Evolutionary conservation across 148 eudicot species (phyloP).

Genomic region (Spergularia bocconei): DNA sequence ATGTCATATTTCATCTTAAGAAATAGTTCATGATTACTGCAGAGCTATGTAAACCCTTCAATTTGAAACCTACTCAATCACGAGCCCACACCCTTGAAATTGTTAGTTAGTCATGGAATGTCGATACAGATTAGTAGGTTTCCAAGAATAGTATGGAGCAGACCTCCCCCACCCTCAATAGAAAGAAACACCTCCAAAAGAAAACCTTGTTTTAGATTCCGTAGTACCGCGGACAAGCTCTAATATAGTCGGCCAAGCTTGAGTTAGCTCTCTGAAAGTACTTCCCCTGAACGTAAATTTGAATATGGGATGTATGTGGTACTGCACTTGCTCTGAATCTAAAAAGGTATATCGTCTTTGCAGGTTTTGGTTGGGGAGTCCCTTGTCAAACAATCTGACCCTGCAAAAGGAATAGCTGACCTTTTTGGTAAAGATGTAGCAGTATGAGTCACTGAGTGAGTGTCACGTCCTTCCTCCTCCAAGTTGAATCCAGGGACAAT

Average conservation of each 20-base stretch:
- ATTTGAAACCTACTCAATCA: neutral
- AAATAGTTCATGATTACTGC: neutral
- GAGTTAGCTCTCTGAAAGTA: neutral
- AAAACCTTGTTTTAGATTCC: neutral
- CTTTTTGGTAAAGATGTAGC: conserved; percentile 83
- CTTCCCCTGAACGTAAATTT: neutral
- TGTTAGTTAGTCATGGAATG: no score
- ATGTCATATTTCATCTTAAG: neutral
- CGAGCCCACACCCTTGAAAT: neutral
- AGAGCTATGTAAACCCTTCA: neutral
- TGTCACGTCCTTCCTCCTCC: neutral
- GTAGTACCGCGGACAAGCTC: neutral
- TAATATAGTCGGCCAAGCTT: neutral
- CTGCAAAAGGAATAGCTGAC: conserved; percentile 56
- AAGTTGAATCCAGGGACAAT: neutral
- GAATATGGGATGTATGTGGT: neutral
- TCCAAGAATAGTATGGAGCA: neutral
- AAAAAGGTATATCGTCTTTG: conserved; percentile 8
- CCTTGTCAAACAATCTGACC: conserved; percentile 73
- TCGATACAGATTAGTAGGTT: no score
- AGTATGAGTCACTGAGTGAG: conserved; percentile 21
- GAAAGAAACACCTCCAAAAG: no score
- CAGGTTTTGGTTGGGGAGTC: conserved; percentile 98
- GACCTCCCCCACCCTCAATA: neutral
- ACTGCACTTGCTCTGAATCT: neutral